These are phyloP conservation scores for Trichoderma semiorbis DNA, from an alignment of 2,329 filamentous ascomycete genomes.

Conservation along the genomic window DNA sequence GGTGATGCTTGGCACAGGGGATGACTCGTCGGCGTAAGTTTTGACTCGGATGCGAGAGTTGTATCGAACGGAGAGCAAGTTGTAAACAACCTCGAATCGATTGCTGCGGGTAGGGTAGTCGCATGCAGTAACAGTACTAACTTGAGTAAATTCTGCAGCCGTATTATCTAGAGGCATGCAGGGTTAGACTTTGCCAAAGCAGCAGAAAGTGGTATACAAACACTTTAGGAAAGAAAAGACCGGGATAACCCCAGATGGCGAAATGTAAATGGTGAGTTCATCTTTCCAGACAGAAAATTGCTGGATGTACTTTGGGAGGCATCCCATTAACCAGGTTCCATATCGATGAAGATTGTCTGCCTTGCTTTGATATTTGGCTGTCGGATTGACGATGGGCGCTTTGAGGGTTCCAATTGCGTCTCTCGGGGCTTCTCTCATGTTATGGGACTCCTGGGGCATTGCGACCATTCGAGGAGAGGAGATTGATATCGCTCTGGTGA, in stretches of 20 bases:
- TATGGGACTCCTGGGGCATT: slow-evolving; percentile 58
- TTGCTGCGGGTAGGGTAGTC: slow-evolving; percentile 95
- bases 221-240: slow-evolving; percentile 92
- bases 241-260: slow-evolving; percentile 82
- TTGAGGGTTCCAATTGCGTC: slow-evolving; percentile 62
- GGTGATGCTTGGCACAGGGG: slow-evolving; percentile 85
- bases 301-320: slow-evolving; percentile 95
- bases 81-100: slow-evolving; percentile 98
- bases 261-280: slow-evolving; percentile 91
- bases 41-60: slow-evolving; percentile 97
- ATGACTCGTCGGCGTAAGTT: slow-evolving; percentile 96
- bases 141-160: slow-evolving; percentile 90
- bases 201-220: slow-evolving; percentile 32
- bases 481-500: slow-evolving; percentile 49
- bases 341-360: slow-evolving; percentile 88
- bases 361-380: slow-evolving; percentile 88
- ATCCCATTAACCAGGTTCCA: slow-evolving; percentile 94
- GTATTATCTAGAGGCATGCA: slow-evolving; percentile 67
- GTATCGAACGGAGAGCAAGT: slow-evolving; percentile 90
- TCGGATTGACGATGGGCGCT: slow-evolving; percentile 79
- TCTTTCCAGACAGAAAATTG: slow-evolving; percentile 99
- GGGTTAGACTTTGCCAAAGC: background rate
- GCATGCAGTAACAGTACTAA: slow-evolving; percentile 88
- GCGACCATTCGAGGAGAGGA: slow-evolving; percentile 50
- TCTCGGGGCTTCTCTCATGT: slow-evolving; percentile 64